Base-by-base conservation (phyloP, 2,329 filamentous ascomycete genomes). In the Aciculosporium take region DNA sequence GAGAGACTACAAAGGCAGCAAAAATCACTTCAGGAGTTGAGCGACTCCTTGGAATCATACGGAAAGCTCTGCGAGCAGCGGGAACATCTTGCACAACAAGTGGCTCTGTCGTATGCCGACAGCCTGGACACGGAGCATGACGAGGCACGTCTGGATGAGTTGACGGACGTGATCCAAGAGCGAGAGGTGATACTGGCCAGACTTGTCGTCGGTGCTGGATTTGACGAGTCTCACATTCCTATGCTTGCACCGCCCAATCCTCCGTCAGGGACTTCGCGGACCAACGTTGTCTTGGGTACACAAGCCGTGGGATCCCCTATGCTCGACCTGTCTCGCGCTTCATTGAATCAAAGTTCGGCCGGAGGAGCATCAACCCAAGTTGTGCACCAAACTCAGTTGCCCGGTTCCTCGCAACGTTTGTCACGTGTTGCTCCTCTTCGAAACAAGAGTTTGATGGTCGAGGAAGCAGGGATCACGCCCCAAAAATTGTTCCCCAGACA, bases 41-140 rank as follows among this genome's bases (percentile, higher is more conserved):
- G 56, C 13, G 55, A 50, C 7, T 62, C 67, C n/a, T 55, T 68
- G 42, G 58, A 63, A 18, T 56, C 58, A 2, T 70, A 69, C 44
- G 57, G 59, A 34, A 51, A 57, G 3, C 54, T 75, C 10, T 57
- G 57, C 31, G 55, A 56, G 13, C 63, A 67, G 46, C 63, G 64
- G 34, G 66, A 75, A 44, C 52, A 58, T 5, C 53, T 76, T 18
- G 59, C 69, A 0, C 55, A 64, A 36, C 59, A 63, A 39, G 65
- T 76, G 37, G 62, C 63, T 3, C 59, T 69, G 43, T 67, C 67
- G 0, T 77, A 74, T 45, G 64, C 63, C 12, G 63, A 71, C 8
- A 65, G 65, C 20, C 52, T 68, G 12, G 66, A 75, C 37, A 75
- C 68, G 1, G 65, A 69, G 2, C 65, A 68, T 8, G 68, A 72